phyloP scores from a whole-genome alignment of 177 flowering plant genomes.

The Vitis hybrid region DNA sequence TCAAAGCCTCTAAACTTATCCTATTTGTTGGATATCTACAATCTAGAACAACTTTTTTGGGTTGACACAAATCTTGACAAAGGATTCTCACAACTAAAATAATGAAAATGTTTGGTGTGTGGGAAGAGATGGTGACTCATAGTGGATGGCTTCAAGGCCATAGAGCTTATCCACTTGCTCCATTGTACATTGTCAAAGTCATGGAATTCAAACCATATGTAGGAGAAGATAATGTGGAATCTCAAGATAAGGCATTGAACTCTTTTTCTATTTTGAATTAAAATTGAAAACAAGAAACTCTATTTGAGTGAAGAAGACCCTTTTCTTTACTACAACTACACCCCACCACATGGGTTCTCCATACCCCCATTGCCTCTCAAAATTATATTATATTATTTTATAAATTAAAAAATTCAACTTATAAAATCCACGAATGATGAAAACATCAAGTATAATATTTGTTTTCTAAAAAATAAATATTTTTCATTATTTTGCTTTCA shows the following conservation, averaged over 20 bases:
- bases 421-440: no score
- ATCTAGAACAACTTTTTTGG: neutral
- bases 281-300: neutral
- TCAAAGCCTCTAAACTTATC: no score
- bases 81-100: neutral
- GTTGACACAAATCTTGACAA: neutral
- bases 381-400: no score
- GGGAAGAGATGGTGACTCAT: slow-evolving; percentile 27
- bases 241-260: slow-evolving; percentile 20
- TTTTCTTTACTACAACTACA: neutral
- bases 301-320: neutral
- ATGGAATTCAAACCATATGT: slow-evolving; percentile 12
- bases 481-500: no score
- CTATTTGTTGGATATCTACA: no score
- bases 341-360: no score
- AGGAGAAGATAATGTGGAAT: slow-evolving; percentile 41
- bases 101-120: no score
- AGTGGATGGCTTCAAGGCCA: slow-evolving; percentile 29
- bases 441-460: no score
- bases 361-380: no score
- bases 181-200: slow-evolving; percentile 9
- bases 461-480: no score
- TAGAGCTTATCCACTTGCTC: slow-evolving; percentile 38
- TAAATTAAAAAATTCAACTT: no score
- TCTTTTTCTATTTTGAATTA: no score